These are phyloP conservation scores for Hypoxylon sp. DNA, from an alignment of 2,329 filamentous ascomycete genomes.

Conservation along the genomic window DNA sequence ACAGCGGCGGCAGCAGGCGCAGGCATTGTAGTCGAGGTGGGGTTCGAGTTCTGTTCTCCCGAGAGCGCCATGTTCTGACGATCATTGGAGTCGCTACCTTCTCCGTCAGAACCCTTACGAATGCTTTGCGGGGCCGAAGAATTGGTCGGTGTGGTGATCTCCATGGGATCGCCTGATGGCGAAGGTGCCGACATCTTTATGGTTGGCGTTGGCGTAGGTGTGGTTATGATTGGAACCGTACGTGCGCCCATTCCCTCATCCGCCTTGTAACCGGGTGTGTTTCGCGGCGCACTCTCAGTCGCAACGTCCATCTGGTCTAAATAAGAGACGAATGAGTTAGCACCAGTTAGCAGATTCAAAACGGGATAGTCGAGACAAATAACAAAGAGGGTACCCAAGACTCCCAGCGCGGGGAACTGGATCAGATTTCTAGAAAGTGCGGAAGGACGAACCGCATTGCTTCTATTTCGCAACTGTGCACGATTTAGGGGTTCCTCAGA, in stretches of 20 bases:
- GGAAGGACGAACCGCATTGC: conserved; percentile 48
- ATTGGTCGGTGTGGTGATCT: conserved; percentile 69
- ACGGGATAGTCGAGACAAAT: conserved; percentile 39
- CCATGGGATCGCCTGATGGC: conserved; percentile 71
- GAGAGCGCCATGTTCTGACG: conserved; percentile 57
- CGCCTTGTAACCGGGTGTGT: conserved; percentile 58
- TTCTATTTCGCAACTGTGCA: conserved; percentile 41
- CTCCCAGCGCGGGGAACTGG: conserved; percentile 25
- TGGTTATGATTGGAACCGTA: conserved; percentile 67
- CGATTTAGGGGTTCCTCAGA: conserved; percentile 33
- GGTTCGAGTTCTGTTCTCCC: conserved; percentile 57
- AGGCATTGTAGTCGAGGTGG: conserved; percentile 62
- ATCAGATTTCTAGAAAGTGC: conserved; percentile 43
- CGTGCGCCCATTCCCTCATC: conserved; percentile 65
- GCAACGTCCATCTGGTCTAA: conserved; percentile 68
- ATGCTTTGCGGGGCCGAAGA: conserved; percentile 60
- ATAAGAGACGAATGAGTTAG: conserved; percentile 47
- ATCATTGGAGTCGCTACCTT: conserved; percentile 57
- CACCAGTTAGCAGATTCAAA: conserved; percentile 41
- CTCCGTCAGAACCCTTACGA: conserved; percentile 62
- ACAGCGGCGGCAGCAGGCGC: conserved; percentile 75
- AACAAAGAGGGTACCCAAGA: conserved; percentile 44
- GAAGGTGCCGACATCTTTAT: conserved; percentile 72
- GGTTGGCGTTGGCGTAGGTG: conserved; percentile 62
- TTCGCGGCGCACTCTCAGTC: conserved; percentile 66